phyloP scores from a whole-genome alignment of 805 yeast genomes.

The Ogataea polymorpha region DNA sequence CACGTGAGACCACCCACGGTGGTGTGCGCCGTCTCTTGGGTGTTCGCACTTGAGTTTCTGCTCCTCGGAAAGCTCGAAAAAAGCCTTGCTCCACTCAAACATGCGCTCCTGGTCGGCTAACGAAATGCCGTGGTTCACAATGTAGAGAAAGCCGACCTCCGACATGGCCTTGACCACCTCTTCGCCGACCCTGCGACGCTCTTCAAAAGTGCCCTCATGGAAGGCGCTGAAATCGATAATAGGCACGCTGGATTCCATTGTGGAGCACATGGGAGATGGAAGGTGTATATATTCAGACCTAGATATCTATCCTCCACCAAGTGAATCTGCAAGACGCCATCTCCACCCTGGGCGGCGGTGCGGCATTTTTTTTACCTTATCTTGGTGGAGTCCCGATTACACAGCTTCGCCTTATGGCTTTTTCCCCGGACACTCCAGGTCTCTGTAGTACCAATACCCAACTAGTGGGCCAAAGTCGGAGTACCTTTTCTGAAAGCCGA shows the following conservation, averaged over 20 bases:
- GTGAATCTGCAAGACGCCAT: neutral
- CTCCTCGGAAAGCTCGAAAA: conserved; percentile 25
- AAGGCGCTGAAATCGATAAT: conserved; percentile 30
- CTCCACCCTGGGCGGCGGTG: conserved; percentile 9
- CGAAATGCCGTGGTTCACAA: conserved; percentile 23
- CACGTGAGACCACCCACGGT: conserved; percentile 27
- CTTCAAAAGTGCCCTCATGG: conserved; percentile 24
- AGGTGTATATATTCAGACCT: neutral
- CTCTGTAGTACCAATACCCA: conserved; percentile 33
- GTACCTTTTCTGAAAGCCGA: conserved; percentile 30
- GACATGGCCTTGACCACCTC: conserved; percentile 27
- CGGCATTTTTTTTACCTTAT: conserved; percentile 1
- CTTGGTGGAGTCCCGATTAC: neutral
- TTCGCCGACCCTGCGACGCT: conserved; percentile 21
- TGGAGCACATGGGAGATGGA: neutral
- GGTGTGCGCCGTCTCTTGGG: conserved; percentile 22
- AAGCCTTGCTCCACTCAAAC: conserved; percentile 24
- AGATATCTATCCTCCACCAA: conserved; percentile 5
- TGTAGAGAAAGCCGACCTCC: conserved; percentile 24
- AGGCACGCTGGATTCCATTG: conserved; percentile 20
- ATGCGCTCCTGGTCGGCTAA: conserved; percentile 14
- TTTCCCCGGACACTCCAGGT: conserved; percentile 34
- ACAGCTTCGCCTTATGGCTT: conserved; percentile 15
- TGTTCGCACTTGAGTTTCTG: conserved; percentile 25
- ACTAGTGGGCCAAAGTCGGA: conserved; percentile 33